phyloP scores from a whole-genome alignment of 1,284 basidiomycete species.

The Vanrija sp. region DNA sequence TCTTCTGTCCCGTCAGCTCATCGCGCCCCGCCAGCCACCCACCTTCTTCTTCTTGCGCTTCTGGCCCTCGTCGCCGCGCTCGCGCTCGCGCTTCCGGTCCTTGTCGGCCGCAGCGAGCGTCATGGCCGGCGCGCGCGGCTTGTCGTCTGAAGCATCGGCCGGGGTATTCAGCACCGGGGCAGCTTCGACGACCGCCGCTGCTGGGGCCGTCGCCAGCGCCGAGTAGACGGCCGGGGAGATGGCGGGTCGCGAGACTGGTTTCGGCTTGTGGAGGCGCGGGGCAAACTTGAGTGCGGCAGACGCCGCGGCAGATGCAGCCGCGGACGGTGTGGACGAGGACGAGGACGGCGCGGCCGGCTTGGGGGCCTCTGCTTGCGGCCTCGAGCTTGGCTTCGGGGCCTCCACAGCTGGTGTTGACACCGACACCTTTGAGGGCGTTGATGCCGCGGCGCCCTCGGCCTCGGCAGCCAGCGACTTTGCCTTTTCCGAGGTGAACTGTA shows the following conservation, averaged over 20 bases:
- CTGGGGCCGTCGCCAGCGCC: too few relatives aligned
- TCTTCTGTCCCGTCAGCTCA: not conserved
- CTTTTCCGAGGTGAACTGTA: constrained; percentile 34
- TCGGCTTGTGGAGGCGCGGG: constrained; percentile 34
- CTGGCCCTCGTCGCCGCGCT: constrained; percentile 20
- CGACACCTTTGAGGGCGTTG: not conserved
- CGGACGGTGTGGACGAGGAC: not conserved
- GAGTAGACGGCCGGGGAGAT: too few relatives aligned
- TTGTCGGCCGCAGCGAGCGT: constrained; percentile 27
- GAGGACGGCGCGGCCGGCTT: not conserved
- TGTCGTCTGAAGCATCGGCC: not conserved
- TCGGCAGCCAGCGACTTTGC: constrained; percentile 19
- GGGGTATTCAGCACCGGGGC: constrained; percentile 6
- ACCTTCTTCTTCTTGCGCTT: constrained; percentile 43
- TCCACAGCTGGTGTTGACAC: not conserved
- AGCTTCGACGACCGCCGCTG: not conserved
- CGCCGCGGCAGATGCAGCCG: not conserved
- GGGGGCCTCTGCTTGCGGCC: not conserved
- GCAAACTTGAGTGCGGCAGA: constrained; percentile 37
- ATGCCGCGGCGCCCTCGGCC: not conserved
- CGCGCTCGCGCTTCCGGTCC: constrained; percentile 18
- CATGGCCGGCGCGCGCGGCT: constrained; percentile 40
- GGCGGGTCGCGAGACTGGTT: constrained; percentile 14
- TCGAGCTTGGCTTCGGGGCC: not conserved
- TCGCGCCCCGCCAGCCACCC: not conserved